Percentiles rank a stretch among this genome's conserved stretches.
phyloP scores from a whole-genome alignment of 2,329 filamentous ascomycete genomes.

The Talaromyces sp. region DNA sequence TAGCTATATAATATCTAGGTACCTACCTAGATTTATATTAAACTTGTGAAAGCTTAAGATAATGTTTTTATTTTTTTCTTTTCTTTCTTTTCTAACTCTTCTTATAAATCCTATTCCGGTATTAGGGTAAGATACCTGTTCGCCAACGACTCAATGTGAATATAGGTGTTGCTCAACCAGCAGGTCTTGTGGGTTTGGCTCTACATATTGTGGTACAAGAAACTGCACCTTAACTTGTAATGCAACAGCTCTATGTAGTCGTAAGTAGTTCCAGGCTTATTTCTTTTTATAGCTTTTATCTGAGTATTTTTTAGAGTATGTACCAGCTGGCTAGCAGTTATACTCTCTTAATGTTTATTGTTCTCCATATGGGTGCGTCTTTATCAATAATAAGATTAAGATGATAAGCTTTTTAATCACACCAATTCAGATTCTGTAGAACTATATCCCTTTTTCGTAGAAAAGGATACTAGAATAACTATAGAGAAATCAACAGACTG shows the following conservation, averaged over 20 bases:
- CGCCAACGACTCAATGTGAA: slow-evolving; percentile 1
- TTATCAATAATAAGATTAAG: no score
- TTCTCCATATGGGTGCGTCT: slow-evolving; percentile 6
- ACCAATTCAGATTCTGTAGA: slow-evolving; percentile 10
- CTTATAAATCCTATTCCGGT: background rate
- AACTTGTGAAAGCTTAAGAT: no score
- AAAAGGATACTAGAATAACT: slow-evolving; percentile 12
- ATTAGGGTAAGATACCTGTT: background rate
- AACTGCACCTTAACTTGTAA: slow-evolving; percentile 15
- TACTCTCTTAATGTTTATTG: slow-evolving; percentile 13
- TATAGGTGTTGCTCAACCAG: slow-evolving; percentile 13
- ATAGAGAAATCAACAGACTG: background rate
- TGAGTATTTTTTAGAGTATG: no score
- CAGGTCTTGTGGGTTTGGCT: slow-evolving; percentile 4
- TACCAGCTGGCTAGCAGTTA: background rate
- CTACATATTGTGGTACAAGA: slow-evolving; percentile 3
- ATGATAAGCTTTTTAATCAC: no score
- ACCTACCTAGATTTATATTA: no score
- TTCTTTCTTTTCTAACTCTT: no score
- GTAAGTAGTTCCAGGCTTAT: slow-evolving; percentile 7
- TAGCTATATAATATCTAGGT: no score
- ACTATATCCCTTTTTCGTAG: slow-evolving; percentile 12
- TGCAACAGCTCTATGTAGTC: slow-evolving; percentile 17
- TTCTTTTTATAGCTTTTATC: no score
- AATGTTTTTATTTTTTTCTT: no score